phyloP scores from a whole-genome alignment of 148 eudicot genomes.

The Suaeda aralocaspica region DNA sequence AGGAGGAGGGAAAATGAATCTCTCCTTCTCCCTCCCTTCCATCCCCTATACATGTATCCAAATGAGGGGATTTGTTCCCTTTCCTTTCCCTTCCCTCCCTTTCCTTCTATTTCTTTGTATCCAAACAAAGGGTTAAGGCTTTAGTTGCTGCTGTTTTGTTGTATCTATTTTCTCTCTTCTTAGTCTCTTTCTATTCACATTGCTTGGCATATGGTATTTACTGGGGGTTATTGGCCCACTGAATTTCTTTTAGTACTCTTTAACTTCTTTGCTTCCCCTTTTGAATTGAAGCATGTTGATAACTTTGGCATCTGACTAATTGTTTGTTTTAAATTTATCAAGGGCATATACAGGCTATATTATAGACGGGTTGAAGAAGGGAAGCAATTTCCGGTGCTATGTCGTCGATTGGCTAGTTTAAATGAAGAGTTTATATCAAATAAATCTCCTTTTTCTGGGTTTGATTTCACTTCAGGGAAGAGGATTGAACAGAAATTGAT shows the following conservation, averaged over 20 bases:
- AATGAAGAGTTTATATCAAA: slow-evolving; percentile 82
- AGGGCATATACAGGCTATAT: slow-evolving; percentile 72
- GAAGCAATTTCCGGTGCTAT: slow-evolving; percentile 79
- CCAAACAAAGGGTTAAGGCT: no score
- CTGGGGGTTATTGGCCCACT: no score
- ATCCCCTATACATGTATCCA: no score
- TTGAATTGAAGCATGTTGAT: not conserved
- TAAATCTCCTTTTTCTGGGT: slow-evolving; percentile 77
- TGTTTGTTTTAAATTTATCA: slow-evolving; percentile 29
- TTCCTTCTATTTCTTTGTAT: no score
- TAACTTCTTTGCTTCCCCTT: not conserved
- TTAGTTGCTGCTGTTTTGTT: no score
- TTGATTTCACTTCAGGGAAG: slow-evolving; percentile 86
- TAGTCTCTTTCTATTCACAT: no score
- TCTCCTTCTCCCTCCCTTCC: no score
- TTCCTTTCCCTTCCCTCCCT: no score
- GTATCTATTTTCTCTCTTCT: no score
- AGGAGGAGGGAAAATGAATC: no score
- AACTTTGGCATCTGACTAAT: slow-evolving; percentile 21
- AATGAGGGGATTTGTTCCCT: no score
- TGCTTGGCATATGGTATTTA: no score
- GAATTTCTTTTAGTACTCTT: not conserved
- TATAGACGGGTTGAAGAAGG: slow-evolving; percentile 89
- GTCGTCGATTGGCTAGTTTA: slow-evolving; percentile 73
- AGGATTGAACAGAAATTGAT: slow-evolving; percentile 83